Evolutionary conservation across 768 basidiomycete species (phyloP).

Genomic region (Russula sp.): DNA sequence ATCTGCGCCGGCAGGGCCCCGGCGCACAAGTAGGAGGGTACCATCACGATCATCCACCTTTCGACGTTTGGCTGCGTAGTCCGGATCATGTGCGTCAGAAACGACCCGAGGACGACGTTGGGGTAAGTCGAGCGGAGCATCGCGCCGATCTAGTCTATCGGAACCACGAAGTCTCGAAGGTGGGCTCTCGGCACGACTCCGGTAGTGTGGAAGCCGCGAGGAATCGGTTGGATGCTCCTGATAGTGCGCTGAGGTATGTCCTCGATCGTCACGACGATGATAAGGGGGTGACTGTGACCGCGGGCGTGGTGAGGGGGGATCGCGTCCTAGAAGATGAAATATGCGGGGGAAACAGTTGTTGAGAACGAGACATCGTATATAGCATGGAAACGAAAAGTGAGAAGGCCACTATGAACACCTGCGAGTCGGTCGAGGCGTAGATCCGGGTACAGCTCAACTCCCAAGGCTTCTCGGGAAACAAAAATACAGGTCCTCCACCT

Average conservation of each 20-base stretch:
- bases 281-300: slow-evolving; percentile 18
- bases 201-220: slow-evolving; percentile 8
- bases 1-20: slow-evolving; percentile 14
- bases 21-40: slow-evolving; percentile 9
- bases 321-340: slow-evolving; percentile 26
- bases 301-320: slow-evolving; percentile 21
- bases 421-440: slow-evolving; percentile 20
- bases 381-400: slow-evolving; percentile 23
- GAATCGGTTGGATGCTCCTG: slow-evolving; percentile 13
- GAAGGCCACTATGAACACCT: slow-evolving; percentile 24
- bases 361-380: slow-evolving; percentile 22
- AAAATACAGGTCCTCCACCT: slow-evolving; percentile 21
- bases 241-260: slow-evolving; percentile 15
- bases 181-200: slow-evolving; percentile 18
- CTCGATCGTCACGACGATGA: slow-evolving; percentile 17
- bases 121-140: slow-evolving; percentile 15
- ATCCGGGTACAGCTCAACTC: slow-evolving; percentile 24
- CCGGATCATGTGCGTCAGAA: slow-evolving; percentile 14
- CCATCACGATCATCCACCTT: slow-evolving; percentile 16
- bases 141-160: slow-evolving; percentile 10
- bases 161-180: slow-evolving; percentile 11
- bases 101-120: slow-evolving; percentile 17
- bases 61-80: slow-evolving; percentile 20
- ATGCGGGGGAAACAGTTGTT: slow-evolving; percentile 22
- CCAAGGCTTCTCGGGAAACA: slow-evolving; percentile 24